Percentiles rank a stretch among this genome's conserved stretches.
Evolutionary conservation across 176 grass and related monocot genomes (phyloP).

Genomic region (Chloris gayana): DNA sequence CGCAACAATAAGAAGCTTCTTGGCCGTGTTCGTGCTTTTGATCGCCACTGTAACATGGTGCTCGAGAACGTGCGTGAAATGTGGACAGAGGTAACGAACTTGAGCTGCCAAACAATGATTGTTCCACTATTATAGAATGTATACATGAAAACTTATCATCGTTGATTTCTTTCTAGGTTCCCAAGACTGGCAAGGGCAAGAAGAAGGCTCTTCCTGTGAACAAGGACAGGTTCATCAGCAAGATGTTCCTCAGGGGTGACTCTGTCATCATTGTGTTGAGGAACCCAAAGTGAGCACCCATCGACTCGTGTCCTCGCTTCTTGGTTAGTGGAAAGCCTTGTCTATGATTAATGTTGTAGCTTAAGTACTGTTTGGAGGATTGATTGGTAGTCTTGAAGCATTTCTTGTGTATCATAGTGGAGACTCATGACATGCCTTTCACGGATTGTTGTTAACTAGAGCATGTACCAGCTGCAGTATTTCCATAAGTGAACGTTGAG

Average conservation of each 20-base stretch:
- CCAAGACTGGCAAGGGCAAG: constrained; percentile 83
- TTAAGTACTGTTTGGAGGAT: constrained; percentile 17
- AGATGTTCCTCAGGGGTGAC: constrained; percentile 82
- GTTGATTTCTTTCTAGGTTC: constrained; percentile 47
- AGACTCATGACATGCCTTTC: not conserved
- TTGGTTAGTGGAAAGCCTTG: too few relatives aligned
- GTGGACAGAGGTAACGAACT: constrained; percentile 73
- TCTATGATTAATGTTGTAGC: not conserved
- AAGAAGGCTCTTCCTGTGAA: constrained; percentile 76
- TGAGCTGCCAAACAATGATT: not conserved
- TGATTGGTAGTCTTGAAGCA: not conserved
- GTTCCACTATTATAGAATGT: not conserved
- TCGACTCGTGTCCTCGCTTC: too few relatives aligned
- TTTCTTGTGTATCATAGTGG: not conserved
- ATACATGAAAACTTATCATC: not conserved
- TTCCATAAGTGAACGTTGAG: not conserved
- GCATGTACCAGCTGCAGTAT: too few relatives aligned
- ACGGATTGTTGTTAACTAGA: not conserved
- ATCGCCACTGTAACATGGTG: constrained; percentile 90
- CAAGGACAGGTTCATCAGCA: constrained; percentile 86
- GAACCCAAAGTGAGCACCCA: constrained; percentile 57
- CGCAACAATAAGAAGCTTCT: constrained; percentile 80
- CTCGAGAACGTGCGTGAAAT: constrained; percentile 77
- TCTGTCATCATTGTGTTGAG: constrained; percentile 78
- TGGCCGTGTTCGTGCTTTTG: constrained; percentile 75